Evolutionary conservation across 164 flowering plant species (phyloP).

Genomic region (Magnolia officinalis): DNA sequence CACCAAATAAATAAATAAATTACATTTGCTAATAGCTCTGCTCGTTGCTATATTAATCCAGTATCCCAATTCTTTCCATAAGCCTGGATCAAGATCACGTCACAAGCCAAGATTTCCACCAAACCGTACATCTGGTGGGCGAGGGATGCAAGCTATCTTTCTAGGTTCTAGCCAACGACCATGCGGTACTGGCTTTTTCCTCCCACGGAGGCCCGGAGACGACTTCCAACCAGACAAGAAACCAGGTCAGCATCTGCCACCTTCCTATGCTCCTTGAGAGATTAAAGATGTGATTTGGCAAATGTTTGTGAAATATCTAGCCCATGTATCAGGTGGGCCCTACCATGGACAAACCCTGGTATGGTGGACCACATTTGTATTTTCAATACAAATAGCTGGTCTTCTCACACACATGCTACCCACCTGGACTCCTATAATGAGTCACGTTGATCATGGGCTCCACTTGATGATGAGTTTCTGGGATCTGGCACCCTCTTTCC

Average conservation of each 20-base stretch:
- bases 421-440: too few species aligned
- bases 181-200: slow-evolving; percentile 83
- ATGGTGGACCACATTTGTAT: too few species aligned
- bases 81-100: slow-evolving; percentile 13
- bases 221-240: slow-evolving; percentile 40
- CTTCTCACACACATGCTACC: too few species aligned
- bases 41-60: not conserved
- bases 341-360: too few species aligned
- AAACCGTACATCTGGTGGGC: slow-evolving; percentile 45
- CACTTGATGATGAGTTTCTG: too few species aligned
- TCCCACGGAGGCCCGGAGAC: slow-evolving; percentile 48
- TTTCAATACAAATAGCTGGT: too few species aligned
- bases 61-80: slow-evolving; percentile 4
- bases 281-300: not conserved
- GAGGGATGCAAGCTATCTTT: slow-evolving; percentile 82
- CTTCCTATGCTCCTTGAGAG: not conserved
- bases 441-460: too few species aligned
- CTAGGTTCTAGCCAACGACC: slow-evolving; percentile 44
- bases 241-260: slow-evolving; percentile 38
- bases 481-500: too few species aligned
- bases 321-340: too few species aligned
- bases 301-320: too few species aligned
- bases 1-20: not conserved
- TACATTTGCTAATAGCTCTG: not conserved
- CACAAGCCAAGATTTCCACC: slow-evolving; percentile 23